Conservation (phyloP, 108 stramenopile species). For the Asterionellopsis glacialis region DNA sequence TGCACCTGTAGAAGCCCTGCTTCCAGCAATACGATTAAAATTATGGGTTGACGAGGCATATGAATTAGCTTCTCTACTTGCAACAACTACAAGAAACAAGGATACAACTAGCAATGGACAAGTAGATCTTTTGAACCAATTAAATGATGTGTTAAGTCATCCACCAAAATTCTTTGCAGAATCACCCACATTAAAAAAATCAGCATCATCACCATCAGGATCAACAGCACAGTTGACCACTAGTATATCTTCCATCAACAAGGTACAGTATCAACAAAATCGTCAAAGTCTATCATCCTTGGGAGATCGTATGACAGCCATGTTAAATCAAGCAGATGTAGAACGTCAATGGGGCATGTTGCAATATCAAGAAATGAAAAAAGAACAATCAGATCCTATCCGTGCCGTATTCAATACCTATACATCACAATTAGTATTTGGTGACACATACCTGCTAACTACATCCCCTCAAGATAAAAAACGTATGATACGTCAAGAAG, state of each 20-base stretch:
- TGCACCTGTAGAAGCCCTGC: too few relatives aligned
- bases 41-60: too few relatives aligned
- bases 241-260: constrained; percentile 18
- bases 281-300: not conserved
- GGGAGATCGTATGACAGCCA: constrained; percentile 14
- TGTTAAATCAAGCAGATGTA: constrained; percentile 37
- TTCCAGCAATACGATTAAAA: too few relatives aligned
- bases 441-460: constrained; percentile 29
- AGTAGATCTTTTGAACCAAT: too few relatives aligned
- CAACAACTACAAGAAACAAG: too few relatives aligned
- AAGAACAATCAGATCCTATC: constrained; percentile 23
- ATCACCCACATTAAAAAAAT: not conserved
- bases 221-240: constrained; percentile 23
- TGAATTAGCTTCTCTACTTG: too few relatives aligned
- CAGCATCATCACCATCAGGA: not conserved
- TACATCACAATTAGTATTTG: constrained; percentile 23
- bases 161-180: too few relatives aligned
- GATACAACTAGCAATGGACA: too few relatives aligned
- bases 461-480: constrained; percentile 34
- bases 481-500: constrained; percentile 43
- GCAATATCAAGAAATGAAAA: constrained; percentile 24
- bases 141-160: too few relatives aligned
- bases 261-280: constrained; percentile 20
- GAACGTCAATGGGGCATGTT: constrained; percentile 41
- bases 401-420: constrained; percentile 40